Conservation (phyloP, 2,329 filamentous ascomycete species). For the Sporothrix brasiliensis region DNA sequence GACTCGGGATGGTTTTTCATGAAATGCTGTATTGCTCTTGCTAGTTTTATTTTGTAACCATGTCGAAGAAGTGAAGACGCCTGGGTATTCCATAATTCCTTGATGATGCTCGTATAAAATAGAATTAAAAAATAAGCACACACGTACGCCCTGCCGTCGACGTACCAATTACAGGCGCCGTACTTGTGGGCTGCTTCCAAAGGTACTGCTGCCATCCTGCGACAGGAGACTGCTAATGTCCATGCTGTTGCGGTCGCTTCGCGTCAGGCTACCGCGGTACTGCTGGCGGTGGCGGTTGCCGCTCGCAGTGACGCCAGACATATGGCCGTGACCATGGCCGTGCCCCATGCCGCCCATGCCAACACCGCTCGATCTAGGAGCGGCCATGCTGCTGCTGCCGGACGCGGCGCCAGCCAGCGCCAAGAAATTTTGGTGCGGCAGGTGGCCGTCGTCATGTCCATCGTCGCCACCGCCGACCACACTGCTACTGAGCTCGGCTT, state of each 20-base stretch:
- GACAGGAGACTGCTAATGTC: conserved; percentile 61
- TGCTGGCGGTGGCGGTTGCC: conserved; percentile 35
- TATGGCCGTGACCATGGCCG: neutral
- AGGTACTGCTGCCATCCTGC: conserved; percentile 60
- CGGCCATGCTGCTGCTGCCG: conserved; percentile 19
- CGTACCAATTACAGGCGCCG: conserved; percentile 40
- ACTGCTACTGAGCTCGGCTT: conserved; percentile 60
- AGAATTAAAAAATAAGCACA: neutral
- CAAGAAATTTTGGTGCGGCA: conserved; percentile 33
- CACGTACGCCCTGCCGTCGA: neutral
- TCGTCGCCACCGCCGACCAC: conserved; percentile 15
- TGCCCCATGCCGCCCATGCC: conserved; percentile 3
- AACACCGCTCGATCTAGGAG: conserved; percentile 22
- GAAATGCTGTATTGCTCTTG: neutral
- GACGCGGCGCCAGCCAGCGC: conserved; percentile 13
- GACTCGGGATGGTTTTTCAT: neutral
- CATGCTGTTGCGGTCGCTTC: conserved; percentile 55
- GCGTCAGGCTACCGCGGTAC: conserved; percentile 45
- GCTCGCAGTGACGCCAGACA: neutral
- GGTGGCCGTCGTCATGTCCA: conserved; percentile 42
- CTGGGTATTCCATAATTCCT: conserved; percentile 18
- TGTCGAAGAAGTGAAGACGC: neutral
- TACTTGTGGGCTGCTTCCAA: conserved; percentile 58
- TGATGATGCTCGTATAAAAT: neutral
- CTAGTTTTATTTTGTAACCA: conserved; percentile 2